These are phyloP conservation scores for Tylopilus plumbeoviolaceoides DNA, from an alignment of 768 basidiomycete genomes.

Conservation along the genomic window DNA sequence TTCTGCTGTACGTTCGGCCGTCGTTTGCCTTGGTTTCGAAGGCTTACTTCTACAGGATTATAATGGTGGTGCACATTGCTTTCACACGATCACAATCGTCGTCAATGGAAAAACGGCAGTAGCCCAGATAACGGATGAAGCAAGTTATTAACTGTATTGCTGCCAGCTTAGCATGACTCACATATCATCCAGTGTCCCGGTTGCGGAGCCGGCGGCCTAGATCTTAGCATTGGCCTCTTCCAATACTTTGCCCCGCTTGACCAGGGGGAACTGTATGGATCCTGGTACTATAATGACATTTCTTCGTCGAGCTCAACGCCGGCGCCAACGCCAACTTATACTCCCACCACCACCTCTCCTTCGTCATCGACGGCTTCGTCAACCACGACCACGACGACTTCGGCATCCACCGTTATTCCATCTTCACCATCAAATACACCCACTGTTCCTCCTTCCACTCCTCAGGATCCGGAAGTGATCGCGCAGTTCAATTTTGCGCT, in stretches of 20 bases:
- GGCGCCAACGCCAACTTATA: constrained; percentile 16
- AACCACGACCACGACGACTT: constrained; percentile 9
- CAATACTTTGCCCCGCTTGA: constrained; percentile 32
- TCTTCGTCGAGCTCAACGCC: constrained; percentile 19
- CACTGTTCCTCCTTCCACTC: constrained; percentile 14
- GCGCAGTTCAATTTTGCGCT: constrained; percentile 24
- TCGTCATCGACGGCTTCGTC: constrained; percentile 1
- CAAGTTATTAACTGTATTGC: constrained; percentile 17
- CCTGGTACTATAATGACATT: constrained; percentile 36
- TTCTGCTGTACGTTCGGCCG: constrained; percentile 30
- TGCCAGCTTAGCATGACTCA: background rate
- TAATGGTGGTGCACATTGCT: constrained; percentile 39
- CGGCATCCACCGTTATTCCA: constrained; percentile 1
- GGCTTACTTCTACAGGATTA: constrained; percentile 33
- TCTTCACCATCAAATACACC: constrained; percentile 6
- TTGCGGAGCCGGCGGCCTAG: constrained; percentile 41
- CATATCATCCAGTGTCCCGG: constrained; percentile 33
- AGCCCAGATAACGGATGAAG: constrained; percentile 45
- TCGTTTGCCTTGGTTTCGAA: background rate
- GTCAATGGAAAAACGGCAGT: constrained; percentile 34
- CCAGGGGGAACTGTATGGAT: constrained; percentile 35
- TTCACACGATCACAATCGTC: constrained; percentile 41
- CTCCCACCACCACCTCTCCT: constrained; percentile 18
- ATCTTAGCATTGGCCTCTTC: constrained; percentile 47
- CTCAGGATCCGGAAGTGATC: constrained; percentile 20